Evolutionary conservation across 352 stramenopile genomes (phyloP).

Genomic region (Pythium chondricola): DNA sequence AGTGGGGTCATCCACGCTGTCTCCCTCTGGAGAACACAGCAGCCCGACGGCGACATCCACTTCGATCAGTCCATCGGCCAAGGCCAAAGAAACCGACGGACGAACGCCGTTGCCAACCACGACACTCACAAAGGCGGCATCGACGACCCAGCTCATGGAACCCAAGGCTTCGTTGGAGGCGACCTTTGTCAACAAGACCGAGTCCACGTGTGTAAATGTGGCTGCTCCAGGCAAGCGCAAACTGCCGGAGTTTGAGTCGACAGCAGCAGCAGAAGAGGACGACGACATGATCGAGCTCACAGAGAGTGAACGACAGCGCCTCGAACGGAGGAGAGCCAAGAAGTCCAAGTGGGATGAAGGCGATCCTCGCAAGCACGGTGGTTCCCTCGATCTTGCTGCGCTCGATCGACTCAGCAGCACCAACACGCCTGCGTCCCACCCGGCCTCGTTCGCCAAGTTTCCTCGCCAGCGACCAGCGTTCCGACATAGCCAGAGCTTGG

Average conservation of each 20-base stretch:
- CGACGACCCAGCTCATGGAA: no score
- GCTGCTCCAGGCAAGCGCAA: background rate
- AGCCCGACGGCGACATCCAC: conserved; percentile 6
- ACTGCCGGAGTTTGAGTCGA: background rate
- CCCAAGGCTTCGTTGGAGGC: background rate
- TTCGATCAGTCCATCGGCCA: conserved; percentile 23
- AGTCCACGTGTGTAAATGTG: no score
- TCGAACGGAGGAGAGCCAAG: conserved; percentile 53
- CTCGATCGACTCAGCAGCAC: conserved; percentile 17
- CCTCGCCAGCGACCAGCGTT: conserved; percentile 42
- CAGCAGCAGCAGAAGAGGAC: no score
- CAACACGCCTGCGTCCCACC: conserved; percentile 28
- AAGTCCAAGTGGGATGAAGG: conserved; percentile 83
- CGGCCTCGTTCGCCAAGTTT: conserved; percentile 53
- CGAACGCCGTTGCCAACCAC: conserved; percentile 9
- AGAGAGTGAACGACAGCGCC: conserved; percentile 49
- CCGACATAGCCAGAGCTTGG: conserved; percentile 61
- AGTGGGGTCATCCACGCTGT: background rate
- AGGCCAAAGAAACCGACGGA: conserved; percentile 14
- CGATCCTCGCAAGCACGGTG: conserved; percentile 40
- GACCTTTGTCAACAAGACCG: background rate
- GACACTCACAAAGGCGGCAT: conserved; percentile 2
- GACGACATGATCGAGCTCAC: conserved; percentile 23
- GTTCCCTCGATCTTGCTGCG: conserved; percentile 12
- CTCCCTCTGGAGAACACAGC: conserved; percentile 1